Evolutionary conservation across 805 yeast genomes (phyloP), one percentile per base, ranked within the genome.

Genomic region (Saccharomycopsis olivae): DNA sequence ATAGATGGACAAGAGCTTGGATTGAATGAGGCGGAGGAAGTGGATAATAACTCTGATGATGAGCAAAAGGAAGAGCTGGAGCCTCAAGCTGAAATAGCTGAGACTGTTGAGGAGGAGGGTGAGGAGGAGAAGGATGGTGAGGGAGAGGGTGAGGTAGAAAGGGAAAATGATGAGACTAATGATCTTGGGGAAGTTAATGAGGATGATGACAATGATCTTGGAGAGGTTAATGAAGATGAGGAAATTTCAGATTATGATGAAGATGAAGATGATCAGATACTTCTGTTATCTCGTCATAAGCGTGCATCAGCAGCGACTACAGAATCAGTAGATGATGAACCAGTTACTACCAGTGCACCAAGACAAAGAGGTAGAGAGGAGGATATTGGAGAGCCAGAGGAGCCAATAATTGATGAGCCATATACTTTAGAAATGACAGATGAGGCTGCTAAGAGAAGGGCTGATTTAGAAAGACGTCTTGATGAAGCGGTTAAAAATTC

Each of bases 381-480:
- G n/a, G n/a, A n/a, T n/a, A n/a, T n/a, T n/a, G n/a, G n/a, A n/a
- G n/a, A n/a, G n/a, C n/a, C n/a, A n/a, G n/a, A n/a, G n/a, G n/a
- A n/a, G n/a, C n/a, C n/a, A n/a, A n/a, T n/a, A n/a, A n/a, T n/a
- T n/a, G 50, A 41, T 10, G 52, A 48, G 21, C 38, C 41, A 5
- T 36, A 38, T 19, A 38, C 44, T 5, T 43, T 41, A 3, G 41
- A 38, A 13, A 44, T 41, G 25, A 29, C 35, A 6, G 56, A 55
- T 39, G 58, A 53, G 27, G 46, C 59, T 1, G 48, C 56, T 4
- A 65, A 78, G 41, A 76, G 70, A 54, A 76, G 94, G 54, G 71
- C 86, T 48, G 76, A 73, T 47, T 68, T 92, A 47, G 97, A 92
- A 59, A 89, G 76, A 44, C 74, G 69, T 51, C 71, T 92, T 63